These are phyloP conservation scores for Globisporangium orthogonon DNA, from an alignment of 352 stramenopile genomes.

Conservation along the genomic window DNA sequence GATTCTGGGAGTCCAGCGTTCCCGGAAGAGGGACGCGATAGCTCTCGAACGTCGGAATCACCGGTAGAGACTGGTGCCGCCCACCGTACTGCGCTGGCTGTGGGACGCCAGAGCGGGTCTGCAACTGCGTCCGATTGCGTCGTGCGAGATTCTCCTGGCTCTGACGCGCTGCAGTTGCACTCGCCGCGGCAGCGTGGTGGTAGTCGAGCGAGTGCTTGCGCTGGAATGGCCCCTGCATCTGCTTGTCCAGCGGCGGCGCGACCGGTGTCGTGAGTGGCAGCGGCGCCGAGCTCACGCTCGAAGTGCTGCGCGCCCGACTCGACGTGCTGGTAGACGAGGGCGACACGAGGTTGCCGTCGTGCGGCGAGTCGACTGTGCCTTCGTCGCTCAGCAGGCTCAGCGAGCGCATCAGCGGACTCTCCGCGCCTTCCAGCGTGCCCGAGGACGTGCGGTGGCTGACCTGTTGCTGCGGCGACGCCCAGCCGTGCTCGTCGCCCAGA, in stretches of 20 bases:
- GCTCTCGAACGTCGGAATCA: slow-evolving; percentile 49
- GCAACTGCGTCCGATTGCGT: slow-evolving; percentile 7
- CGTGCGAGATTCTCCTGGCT: slow-evolving; percentile 17
- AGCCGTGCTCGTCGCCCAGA: slow-evolving; percentile 2
- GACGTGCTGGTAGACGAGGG: slow-evolving; percentile 50
- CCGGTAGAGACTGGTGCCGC: slow-evolving; percentile 45
- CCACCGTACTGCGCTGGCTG: slow-evolving; percentile 4
- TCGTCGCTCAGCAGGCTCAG: slow-evolving; percentile 31
- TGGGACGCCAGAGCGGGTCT: slow-evolving; percentile 7
- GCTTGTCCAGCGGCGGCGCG: slow-evolving; percentile 12
- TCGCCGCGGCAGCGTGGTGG: slow-evolving; percentile 12
- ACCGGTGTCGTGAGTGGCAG: slow-evolving; percentile 9
- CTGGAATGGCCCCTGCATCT: slow-evolving; percentile 18
- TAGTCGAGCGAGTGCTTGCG: slow-evolving; percentile 39
- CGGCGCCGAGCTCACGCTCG: slow-evolving; percentile 28
- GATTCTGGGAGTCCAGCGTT: background rate
- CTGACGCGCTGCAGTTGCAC: slow-evolving; percentile 13
- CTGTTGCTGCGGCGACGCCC: slow-evolving; percentile 7
- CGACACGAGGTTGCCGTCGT: slow-evolving; percentile 46
- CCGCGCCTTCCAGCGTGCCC: slow-evolving; percentile 18
- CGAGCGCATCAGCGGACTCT: slow-evolving; percentile 31
- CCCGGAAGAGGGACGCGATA: background rate
- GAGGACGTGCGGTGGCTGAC: slow-evolving; percentile 12
- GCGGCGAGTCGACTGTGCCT: slow-evolving; percentile 29
- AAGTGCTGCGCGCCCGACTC: slow-evolving; percentile 26